phyloP scores from a whole-genome alignment of 805 yeast species.

The Starmerella cellae region DNA sequence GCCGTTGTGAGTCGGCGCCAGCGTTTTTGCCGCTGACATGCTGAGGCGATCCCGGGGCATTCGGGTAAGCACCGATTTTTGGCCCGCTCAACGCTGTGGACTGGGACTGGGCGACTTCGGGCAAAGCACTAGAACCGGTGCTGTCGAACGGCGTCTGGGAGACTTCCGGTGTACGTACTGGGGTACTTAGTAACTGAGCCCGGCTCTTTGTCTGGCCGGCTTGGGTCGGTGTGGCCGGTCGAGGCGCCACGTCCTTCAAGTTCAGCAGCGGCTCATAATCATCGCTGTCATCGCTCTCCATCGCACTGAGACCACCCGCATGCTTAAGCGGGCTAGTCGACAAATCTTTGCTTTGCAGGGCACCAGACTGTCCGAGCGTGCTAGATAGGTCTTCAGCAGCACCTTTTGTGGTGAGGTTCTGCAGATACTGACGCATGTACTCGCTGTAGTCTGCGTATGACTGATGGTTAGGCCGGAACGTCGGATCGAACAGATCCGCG shows the following conservation, averaged over 20 bases:
- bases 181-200: slow-evolving; percentile 16
- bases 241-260: no score
- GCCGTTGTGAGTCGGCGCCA: background rate
- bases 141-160: background rate
- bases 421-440: slow-evolving; percentile 22
- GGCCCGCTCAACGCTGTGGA: slow-evolving; percentile 10
- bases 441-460: slow-evolving; percentile 23
- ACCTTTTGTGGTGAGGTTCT: slow-evolving; percentile 1
- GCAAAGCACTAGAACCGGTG: background rate
- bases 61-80: slow-evolving; percentile 10
- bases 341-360: no score
- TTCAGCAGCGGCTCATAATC: no score
- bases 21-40: no score
- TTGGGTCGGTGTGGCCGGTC: no score
- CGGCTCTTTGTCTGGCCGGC: background rate
- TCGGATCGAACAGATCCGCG: slow-evolving; percentile 9
- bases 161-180: slow-evolving; percentile 14
- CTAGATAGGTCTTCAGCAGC: no score
- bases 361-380: no score
- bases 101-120: slow-evolving; percentile 2
- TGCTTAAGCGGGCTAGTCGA: no score
- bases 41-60: slow-evolving; percentile 13
- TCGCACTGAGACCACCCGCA: slow-evolving; percentile 1
- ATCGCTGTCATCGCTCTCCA: slow-evolving; percentile 1
- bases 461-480: slow-evolving; percentile 17